Conservation (phyloP, 768 basidiomycete genomes). For the Suillus fuscotomentosus region DNA sequence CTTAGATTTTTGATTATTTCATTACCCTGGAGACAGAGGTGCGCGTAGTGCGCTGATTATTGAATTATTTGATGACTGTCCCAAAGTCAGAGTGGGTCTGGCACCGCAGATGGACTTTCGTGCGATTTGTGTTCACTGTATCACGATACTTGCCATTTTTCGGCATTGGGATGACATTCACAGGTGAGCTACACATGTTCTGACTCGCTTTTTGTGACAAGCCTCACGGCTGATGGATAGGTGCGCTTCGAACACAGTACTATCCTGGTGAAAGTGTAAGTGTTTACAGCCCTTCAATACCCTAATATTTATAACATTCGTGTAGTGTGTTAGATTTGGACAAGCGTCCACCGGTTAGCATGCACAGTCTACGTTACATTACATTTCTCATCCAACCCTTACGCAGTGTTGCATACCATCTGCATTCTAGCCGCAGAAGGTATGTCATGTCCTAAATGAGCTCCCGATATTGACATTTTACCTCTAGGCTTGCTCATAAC, state of each 20-base stretch:
- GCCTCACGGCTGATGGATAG: not conserved
- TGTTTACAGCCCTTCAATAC: not conserved
- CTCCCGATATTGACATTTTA: not conserved
- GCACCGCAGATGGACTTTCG: not conserved
- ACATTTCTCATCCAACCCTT: not conserved
- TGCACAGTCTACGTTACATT: not conserved
- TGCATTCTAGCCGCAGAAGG: not conserved
- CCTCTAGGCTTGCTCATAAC: not conserved
- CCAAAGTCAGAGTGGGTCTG: not conserved
- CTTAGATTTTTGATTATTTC: not conserved
- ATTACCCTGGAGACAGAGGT: not conserved
- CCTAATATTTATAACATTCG: not conserved
- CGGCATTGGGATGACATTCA: not conserved
- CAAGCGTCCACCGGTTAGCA: not conserved
- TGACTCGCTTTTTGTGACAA: not conserved
- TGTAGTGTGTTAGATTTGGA: not conserved
- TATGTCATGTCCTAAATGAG: not conserved
- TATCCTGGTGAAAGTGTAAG: constrained; percentile 2
- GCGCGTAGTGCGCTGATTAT: not conserved
- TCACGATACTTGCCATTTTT: not conserved
- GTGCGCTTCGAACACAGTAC: not conserved
- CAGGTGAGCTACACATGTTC: not conserved
- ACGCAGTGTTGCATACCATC: not conserved
- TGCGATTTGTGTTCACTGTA: not conserved
- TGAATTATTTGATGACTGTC: not conserved